Evolutionary conservation across 2,329 filamentous ascomycete species (phyloP), one percentile per base, ranked within the genome.

Genomic region (Rutstroemia sp.): DNA sequence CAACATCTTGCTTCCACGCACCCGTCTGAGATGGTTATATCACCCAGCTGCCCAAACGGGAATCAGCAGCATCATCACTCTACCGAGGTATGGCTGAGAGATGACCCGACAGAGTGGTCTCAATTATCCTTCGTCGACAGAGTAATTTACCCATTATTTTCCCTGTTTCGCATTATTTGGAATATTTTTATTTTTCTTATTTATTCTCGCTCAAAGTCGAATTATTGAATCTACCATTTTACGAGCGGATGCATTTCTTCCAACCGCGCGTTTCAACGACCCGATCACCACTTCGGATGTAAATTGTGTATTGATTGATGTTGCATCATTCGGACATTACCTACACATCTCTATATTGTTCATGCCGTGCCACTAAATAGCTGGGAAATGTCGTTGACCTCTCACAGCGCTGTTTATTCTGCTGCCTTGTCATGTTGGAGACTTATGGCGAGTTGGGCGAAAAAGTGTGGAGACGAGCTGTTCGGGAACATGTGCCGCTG

Each of bases 371-470:
- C 38, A 55, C 46, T 51, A 55, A 36, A 51, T 25, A 42, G 14
- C 39, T 42, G 16, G 39, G 16, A 42, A 42, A 17, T 42, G 9
- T 36, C 5, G 1, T 9, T 38, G 34, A 49, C 53, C 53, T 55
- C 53, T 55, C 47, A 55, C 17, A 6, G 39, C 47, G 36, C 53
- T 25, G 38, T 55, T 55, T 55, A 55, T 55, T 25, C 53, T 55
- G 53, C 34, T 55, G 53, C 53, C 53, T 55, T 50, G 53, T 55
- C 51, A 47, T 46, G 14, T 46, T 46, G 38, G 50, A 21, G 39
- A 52, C 50, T 34, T 34, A 17, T 42, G 39, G n/a, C 17, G 19
- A 34, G 30, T 34, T 34, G 36, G 16, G 27, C 21, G 12, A 14
- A 42, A 17, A 51, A 25, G 40, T 45, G 40, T 46, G 50, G 51